Percentiles rank a stretch among this genome's conserved stretches.
Evolutionary conservation across 306 rosid species (phyloP).

Genomic region (Vigna trinervia): DNA sequence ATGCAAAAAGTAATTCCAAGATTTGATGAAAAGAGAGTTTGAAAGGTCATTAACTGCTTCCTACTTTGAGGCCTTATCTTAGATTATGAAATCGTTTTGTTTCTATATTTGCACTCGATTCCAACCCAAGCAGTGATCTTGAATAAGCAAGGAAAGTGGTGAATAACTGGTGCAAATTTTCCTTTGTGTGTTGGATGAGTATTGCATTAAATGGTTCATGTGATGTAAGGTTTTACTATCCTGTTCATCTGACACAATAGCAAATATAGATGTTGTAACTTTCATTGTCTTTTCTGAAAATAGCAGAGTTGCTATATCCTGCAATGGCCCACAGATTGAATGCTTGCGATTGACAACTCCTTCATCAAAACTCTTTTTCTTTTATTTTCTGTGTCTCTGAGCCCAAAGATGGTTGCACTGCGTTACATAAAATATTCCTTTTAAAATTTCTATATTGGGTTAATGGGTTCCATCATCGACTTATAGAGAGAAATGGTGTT

Average conservation of each 20-base stretch:
- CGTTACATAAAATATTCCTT: conserved; percentile 40
- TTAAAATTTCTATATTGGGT: conserved; percentile 44
- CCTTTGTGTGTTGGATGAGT: conserved; percentile 2
- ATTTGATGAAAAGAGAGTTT: conserved; percentile 30
- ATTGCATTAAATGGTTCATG: conserved; percentile 39
- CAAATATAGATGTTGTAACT: conserved; percentile 32
- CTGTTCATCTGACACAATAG: conserved; percentile 35
- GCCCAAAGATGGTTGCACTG: conserved; percentile 21
- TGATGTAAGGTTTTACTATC: conserved; percentile 31
- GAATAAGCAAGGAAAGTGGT: conserved; percentile 11
- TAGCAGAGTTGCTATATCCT: conserved; percentile 18
- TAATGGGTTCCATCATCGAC: conserved; percentile 44
- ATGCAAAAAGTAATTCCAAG: background rate
- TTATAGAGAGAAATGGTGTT: background rate
- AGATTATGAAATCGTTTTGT: conserved; percentile 34
- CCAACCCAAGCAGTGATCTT: background rate
- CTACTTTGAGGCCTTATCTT: conserved; percentile 39
- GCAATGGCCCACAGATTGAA: conserved; percentile 53
- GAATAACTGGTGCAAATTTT: conserved; percentile 21
- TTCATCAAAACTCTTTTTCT: conserved; percentile 32
- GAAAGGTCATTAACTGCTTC: conserved; percentile 44
- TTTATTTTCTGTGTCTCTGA: background rate
- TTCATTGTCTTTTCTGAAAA: conserved; percentile 39
- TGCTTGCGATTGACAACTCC: conserved; percentile 50
- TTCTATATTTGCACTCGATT: conserved; percentile 20